Base-by-base conservation (phyloP, 2,329 filamentous ascomycete genomes). In the Phyllosticta ampelicida region DNA sequence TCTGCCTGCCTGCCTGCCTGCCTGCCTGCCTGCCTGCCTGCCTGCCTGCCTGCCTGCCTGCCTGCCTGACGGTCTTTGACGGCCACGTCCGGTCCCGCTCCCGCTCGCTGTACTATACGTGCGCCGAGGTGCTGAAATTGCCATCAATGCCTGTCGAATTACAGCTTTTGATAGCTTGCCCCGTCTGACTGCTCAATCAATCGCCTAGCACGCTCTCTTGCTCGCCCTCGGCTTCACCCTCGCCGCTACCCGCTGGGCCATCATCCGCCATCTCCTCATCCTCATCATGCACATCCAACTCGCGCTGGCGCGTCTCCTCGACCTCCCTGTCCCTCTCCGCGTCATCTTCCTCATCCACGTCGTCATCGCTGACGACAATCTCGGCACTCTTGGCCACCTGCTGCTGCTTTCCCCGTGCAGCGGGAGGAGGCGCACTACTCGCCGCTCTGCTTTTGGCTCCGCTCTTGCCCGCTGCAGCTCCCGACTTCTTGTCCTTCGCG, bases 151-250 rank as follows among this genome's bases (percentile, higher is more conserved):
- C 23, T 26, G 8, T 26, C 23, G 23, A 26, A 26, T 26, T 26
- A 26, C 23, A 26, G 8, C 23, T n/a, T n/a, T n/a, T 26, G 23
- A 8, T 4, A 48, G 20, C 16, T 20, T 6, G 11, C n/a, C 18
- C 13, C 36, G 19, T 44, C n/a, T 28, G 23, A 26, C 8, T 26
- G 23, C 23, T 26, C 4, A 3, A 26, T 58, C 55, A 73, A 59
- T 74, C 75, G 5, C 74, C 74, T 16, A 76, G 63, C 20, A 76
- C 70, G 58, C 73, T 75, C 64, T 76, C 74, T 53, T 65, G 75
- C 44, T 79, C 77, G 11, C 68, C 68, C 8, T 71, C 68, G 49
- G 70, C 70, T 2, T 73, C 73, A 11, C 58, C 65, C 20, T 69
- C 66, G 23, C 64, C 66, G 23, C 67, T 69, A 10, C 65, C 66